Evolutionary conservation across 2,329 filamentous ascomycete genomes (phyloP).

Genomic region (Cryphonectria radicalis): DNA sequence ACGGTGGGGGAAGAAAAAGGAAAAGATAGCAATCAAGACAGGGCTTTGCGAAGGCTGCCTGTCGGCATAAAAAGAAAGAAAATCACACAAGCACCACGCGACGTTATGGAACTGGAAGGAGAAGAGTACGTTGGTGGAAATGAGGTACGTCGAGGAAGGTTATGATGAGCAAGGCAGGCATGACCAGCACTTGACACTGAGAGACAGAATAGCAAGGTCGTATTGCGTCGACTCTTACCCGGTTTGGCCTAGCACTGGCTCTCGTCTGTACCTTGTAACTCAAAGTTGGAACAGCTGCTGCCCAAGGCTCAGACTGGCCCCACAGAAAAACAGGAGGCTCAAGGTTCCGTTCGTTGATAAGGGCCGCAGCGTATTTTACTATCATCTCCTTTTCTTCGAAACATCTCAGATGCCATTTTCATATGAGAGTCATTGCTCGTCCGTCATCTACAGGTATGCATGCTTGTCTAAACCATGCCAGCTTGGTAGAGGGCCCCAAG

Average conservation of each 20-base stretch:
- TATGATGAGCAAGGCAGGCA: constrained; percentile 18
- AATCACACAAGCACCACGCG: constrained; percentile 19
- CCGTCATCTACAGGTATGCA: constrained; percentile 5
- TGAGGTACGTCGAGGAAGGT: constrained; percentile 9
- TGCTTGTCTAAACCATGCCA: constrained; percentile 1
- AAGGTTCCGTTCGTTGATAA: background rate
- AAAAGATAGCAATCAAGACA: constrained; percentile 9
- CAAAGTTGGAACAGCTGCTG: background rate
- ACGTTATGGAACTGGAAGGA: constrained; percentile 22
- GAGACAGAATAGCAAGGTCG: constrained; percentile 9
- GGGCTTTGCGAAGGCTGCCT: constrained; percentile 22
- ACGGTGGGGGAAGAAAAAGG: background rate
- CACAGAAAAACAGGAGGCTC: constrained; percentile 1
- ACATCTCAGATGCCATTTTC: background rate
- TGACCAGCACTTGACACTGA: constrained; percentile 9
- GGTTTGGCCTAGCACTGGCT: constrained; percentile 8
- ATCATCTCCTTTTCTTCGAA: background rate
- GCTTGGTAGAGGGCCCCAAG: background rate
- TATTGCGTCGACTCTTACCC: constrained; percentile 17
- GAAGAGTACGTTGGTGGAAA: constrained; percentile 5
- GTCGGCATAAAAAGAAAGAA: constrained; percentile 12
- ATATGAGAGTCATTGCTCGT: constrained; percentile 4
- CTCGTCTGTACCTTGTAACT: background rate
- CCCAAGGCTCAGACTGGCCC: constrained; percentile 10
- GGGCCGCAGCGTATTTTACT: background rate